A percentile compares a stretch with the other conserved stretches of the same genome.
phyloP scores from a whole-genome alignment of 202 grass and related monocot species.

The Hordeum pubiflorum region DNA sequence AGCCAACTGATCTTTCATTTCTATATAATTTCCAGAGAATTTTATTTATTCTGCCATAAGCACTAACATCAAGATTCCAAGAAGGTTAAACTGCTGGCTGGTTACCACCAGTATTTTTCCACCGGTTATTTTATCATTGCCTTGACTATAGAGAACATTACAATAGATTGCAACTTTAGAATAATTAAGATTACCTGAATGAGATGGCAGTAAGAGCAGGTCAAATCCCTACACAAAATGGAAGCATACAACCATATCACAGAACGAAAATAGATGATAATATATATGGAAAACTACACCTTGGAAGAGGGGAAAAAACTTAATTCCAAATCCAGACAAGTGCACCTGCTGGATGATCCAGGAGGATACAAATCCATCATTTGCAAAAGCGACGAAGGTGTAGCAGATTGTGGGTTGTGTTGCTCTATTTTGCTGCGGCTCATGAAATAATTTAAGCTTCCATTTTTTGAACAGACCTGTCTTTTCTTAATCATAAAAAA shows the following conservation, averaged over 20 bases:
- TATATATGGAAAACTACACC: not conserved
- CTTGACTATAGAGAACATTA: not conserved
- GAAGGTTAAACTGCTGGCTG: not conserved
- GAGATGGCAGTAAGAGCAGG: constrained; percentile 65
- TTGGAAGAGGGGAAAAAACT: not conserved
- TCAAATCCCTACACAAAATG: constrained; percentile 67
- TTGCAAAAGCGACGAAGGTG: constrained; percentile 41
- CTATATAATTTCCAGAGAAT: not conserved
- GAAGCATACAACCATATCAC: constrained; percentile 15
- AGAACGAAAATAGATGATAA: constrained; percentile 9
- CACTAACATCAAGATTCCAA: not conserved
- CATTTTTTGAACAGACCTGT: constrained; percentile 62
- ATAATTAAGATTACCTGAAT: constrained; percentile 54
- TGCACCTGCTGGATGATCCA: constrained; percentile 63
- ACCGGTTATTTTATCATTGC: not conserved
- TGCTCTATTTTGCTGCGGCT: constrained; percentile 38
- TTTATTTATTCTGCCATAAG: not conserved
- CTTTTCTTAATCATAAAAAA: constrained; percentile 96
- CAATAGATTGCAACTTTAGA: constrained; percentile 10
- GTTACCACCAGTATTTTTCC: not conserved
- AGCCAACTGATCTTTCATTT: not conserved
- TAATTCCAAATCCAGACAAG: not conserved
- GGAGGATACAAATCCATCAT: constrained; percentile 72
- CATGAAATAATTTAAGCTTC: constrained; percentile 34
- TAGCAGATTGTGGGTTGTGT: constrained; percentile 18